Percentiles rank a stretch among this genome's conserved stretches.
These are phyloP conservation scores for Waltiozyma sp. DNA, from an alignment of 1,139 yeast species.

Conservation along the genomic window DNA sequence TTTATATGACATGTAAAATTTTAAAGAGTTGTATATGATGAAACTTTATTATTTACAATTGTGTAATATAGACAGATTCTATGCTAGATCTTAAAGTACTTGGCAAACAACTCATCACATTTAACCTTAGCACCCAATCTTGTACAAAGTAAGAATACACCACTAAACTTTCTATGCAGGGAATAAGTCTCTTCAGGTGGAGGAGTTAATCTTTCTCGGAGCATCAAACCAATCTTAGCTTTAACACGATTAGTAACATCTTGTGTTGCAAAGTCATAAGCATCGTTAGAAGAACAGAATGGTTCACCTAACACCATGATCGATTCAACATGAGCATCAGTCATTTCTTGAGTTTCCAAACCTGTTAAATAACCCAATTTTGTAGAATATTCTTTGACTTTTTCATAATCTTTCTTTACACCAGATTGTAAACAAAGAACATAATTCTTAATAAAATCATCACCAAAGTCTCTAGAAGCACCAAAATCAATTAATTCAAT, in stretches of 20 bases:
- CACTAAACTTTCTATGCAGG: conserved; percentile 87
- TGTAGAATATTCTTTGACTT: conserved; percentile 54
- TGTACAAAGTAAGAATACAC: conserved; percentile 86
- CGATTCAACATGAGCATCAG: conserved; percentile 85
- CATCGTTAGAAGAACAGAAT: conserved; percentile 36
- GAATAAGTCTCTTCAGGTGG: conserved; percentile 98
- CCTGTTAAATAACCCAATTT: conserved; percentile 89
- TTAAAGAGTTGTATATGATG: too few species aligned
- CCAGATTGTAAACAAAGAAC: conserved; percentile 70
- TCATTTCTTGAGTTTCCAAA: conserved; percentile 76
- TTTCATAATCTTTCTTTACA: conserved; percentile 52
- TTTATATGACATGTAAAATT: too few species aligned
- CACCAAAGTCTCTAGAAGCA: conserved; percentile 74
- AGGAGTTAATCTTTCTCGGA: conserved; percentile 83
- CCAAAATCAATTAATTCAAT: conserved; percentile 91
- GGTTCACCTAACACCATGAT: conserved; percentile 91
- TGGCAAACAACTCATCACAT: conserved; percentile 65
- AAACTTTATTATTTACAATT: too few species aligned
- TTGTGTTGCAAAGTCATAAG: conserved; percentile 69
- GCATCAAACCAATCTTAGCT: conserved; percentile 76
- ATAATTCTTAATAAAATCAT: conserved; percentile 59
- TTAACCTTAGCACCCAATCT: conserved; percentile 76
- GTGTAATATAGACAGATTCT: too few species aligned
- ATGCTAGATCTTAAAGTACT: conserved; percentile 20
- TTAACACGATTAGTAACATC: conserved; percentile 91